These are phyloP conservation scores for Talaromyces borbonicus DNA, from an alignment of 495 filamentous ascomycete genomes.

Conservation along the genomic window DNA sequence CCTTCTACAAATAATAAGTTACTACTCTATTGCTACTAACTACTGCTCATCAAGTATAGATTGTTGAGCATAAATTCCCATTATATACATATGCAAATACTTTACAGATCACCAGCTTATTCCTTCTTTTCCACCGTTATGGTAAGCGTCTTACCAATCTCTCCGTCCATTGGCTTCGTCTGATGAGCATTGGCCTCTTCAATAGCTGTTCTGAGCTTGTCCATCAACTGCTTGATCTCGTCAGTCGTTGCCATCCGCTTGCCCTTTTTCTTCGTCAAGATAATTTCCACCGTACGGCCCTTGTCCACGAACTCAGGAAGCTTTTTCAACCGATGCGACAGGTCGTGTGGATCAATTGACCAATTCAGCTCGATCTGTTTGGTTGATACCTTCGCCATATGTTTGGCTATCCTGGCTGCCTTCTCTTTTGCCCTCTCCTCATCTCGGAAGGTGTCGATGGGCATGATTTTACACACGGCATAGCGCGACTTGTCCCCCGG, in stretches of 20 bases:
- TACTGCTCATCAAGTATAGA: no score
- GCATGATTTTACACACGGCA: conserved; percentile 59
- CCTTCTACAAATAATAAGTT: no score
- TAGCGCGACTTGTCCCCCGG: conserved; percentile 16
- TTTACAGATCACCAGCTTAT: not conserved
- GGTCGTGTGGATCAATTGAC: conserved; percentile 62
- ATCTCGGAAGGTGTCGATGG: conserved; percentile 34
- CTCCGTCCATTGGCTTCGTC: conserved; percentile 33
- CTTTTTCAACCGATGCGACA: conserved; percentile 49
- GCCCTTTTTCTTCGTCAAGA: conserved; percentile 40
- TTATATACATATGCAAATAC: conserved; percentile 3
- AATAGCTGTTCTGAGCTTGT: conserved; percentile 25
- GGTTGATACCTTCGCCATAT: conserved; percentile 17
- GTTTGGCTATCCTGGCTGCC: conserved; percentile 14
- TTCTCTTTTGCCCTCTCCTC: conserved; percentile 34
- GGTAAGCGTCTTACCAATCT: conserved; percentile 29
- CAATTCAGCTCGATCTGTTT: conserved; percentile 83
- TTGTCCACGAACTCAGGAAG: conserved; percentile 53
- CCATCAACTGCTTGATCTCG: conserved; percentile 33
- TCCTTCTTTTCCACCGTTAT: conserved; percentile 29
- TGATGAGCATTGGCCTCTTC: conserved; percentile 28
- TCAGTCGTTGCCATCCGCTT: conserved; percentile 33
- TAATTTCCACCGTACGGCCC: conserved; percentile 52
- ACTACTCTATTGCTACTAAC: no score
- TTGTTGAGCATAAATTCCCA: no score